A percentile compares a stretch with the other conserved stretches of the same genome.
Conservation (phyloP, 225 moss, liverwort and hornwort genomes). For the Asterella californica region DNA sequence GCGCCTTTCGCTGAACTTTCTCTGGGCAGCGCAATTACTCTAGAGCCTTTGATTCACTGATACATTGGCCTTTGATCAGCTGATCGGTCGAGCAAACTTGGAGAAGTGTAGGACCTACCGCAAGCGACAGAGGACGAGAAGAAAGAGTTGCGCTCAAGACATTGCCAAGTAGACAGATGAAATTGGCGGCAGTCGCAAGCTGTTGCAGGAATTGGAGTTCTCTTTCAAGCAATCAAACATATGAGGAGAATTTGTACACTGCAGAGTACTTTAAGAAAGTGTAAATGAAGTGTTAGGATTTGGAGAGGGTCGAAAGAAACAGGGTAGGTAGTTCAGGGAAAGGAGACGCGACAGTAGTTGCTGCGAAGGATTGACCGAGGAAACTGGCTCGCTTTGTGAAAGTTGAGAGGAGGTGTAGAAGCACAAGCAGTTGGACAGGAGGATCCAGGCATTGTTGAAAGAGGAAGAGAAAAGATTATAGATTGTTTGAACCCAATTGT, state of each 20-base stretch:
- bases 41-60: background rate
- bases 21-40: background rate
- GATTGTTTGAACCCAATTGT: background rate
- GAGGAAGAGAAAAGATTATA: background rate
- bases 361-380: background rate
- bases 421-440: background rate
- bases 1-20: background rate
- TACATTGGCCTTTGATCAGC: too few relatives aligned
- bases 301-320: background rate
- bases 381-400: background rate
- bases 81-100: background rate
- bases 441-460: background rate
- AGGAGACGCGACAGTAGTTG: background rate
- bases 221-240: background rate
- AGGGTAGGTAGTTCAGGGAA: background rate
- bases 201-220: background rate
- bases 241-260: background rate
- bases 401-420: background rate
- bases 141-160: constrained; percentile 9
- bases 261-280: background rate
- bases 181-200: background rate
- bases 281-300: background rate
- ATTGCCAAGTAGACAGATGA: background rate
- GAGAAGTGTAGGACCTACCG: background rate
- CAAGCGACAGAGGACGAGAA: background rate